These are phyloP conservation scores for Penicillium cataractarum DNA, from an alignment of 495 filamentous ascomycete genomes.

Conservation along the genomic window DNA sequence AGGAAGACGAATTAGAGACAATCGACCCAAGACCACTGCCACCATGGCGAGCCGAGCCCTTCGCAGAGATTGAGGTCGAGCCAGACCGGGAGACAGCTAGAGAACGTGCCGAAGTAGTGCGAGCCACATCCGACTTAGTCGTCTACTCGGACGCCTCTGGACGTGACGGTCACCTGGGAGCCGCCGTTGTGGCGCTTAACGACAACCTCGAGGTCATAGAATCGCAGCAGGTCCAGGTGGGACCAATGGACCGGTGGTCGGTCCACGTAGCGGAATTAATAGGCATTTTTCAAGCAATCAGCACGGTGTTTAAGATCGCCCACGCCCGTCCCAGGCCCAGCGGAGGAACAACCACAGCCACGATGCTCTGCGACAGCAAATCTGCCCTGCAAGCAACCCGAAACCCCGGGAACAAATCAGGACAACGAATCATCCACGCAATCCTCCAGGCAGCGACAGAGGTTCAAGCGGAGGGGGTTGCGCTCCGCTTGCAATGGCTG, in stretches of 20 bases:
- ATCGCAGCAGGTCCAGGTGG: slow-evolving; percentile 26
- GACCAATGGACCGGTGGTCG: slow-evolving; percentile 28
- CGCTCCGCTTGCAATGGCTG: slow-evolving; percentile 25
- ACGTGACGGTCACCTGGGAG: slow-evolving; percentile 15
- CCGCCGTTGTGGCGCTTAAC: slow-evolving; percentile 14
- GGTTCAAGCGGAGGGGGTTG: slow-evolving; percentile 9
- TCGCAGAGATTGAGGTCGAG: slow-evolving; percentile 28
- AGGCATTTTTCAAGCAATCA: slow-evolving; percentile 26
- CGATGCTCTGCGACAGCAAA: slow-evolving; percentile 12
- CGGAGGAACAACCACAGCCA: background rate
- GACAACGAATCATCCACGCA: slow-evolving; percentile 25
- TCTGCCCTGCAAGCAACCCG: slow-evolving; percentile 20
- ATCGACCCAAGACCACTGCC: slow-evolving; percentile 8
- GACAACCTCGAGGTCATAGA: slow-evolving; percentile 10
- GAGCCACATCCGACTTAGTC: slow-evolving; percentile 12
- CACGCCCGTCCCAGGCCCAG: slow-evolving; percentile 4
- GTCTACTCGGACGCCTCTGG: slow-evolving; percentile 22
- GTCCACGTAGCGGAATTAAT: slow-evolving; percentile 29
- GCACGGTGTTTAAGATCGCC: slow-evolving; percentile 16
- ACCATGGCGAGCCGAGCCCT: slow-evolving; percentile 25
- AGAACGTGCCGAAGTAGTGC: slow-evolving; percentile 16
- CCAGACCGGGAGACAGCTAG: slow-evolving; percentile 25
- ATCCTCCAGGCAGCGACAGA: slow-evolving; percentile 23
- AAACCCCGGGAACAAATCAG: slow-evolving; percentile 22
- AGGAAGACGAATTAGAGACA: slow-evolving; percentile 20